phyloP scores from a whole-genome alignment of 495 filamentous ascomycete species.

The Annulohypoxylon maeteangense region DNA sequence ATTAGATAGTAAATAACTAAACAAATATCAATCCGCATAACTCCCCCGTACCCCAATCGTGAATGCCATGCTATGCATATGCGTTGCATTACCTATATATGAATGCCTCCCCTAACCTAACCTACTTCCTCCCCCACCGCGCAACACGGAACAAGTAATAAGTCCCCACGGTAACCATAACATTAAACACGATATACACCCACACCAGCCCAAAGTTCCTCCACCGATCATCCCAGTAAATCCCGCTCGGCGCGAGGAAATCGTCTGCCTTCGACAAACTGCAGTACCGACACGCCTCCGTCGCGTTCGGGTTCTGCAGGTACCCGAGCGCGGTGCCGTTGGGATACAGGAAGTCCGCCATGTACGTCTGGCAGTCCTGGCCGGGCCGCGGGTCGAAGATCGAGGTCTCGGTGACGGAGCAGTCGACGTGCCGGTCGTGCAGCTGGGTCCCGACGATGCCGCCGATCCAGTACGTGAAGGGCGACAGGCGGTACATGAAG shows the following conservation, averaged over 20 bases:
- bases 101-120: neutral
- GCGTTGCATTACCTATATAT: too few species aligned
- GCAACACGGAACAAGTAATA: constrained; percentile 11
- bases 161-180: neutral
- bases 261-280: neutral
- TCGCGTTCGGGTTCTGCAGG: neutral
- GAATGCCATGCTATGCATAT: neutral
- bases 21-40: neutral
- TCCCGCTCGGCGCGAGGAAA: neutral
- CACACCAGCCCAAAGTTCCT: constrained; percentile 11
- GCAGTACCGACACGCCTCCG: neutral
- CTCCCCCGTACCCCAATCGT: neutral
- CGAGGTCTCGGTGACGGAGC: constrained; percentile 3
- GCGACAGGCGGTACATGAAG: constrained; percentile 9
- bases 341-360: neutral
- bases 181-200: constrained; percentile 7
- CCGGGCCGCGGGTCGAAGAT: neutral
- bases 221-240: neutral
- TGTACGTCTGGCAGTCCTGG: neutral
- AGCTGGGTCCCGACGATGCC: constrained; percentile 6
- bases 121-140: neutral
- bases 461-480: constrained; percentile 17
- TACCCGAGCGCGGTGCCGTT: neutral
- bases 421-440: neutral
- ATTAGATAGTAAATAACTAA: neutral